Base-by-base conservation (phyloP, 2,329 filamentous ascomycete species). In the Thielaviopsis musarum region DNA sequence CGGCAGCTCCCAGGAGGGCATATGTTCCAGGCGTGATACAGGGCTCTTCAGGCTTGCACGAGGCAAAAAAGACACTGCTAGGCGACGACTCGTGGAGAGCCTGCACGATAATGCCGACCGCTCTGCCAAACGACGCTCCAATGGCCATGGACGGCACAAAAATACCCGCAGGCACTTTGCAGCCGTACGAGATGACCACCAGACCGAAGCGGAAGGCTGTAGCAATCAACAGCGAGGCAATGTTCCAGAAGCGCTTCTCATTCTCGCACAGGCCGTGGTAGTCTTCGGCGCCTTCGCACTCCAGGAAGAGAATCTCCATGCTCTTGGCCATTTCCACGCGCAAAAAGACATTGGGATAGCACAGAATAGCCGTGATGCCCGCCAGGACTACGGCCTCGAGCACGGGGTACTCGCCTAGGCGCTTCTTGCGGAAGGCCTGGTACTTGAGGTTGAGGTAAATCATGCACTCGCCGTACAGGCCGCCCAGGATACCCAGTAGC, bases 81-180 rank as follows among this genome's bases (percentile, higher is more conserved):
- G 93, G 93, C 66, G 91, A 87, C 0, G 86, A 80, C 67, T 96
- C 88, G 68, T 97, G 83, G 2, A 97, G 75, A 19, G 86, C 84
- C 70, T 97, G 88, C 17, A 98, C 93, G 54, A 96, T 77, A 61
- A 97, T 96, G 19, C 93, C 93, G n/a, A 98, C 78, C 64, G 91
- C 89, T 49, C 93, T 82, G 4, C 93, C 93, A 70, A 98, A 97
- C 0, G 88, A 90, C 0, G 93, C 93, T 1, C 93, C 93, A 56
- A 98, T 84, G 1, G 93, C 93, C 93, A 98, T 98, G 1, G 90
- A 95, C 2, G 93, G 93, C 0, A 98, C 91, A 65, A 98, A 98
- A 64, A 98, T 97, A 59, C 93, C 93, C 0, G 93, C 93, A 0
- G 93, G 93, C 0, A 98, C 93, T 72, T 97, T 97, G 75, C 91